Evolutionary conservation across 768 basidiomycete genomes (phyloP).

Genomic region (Strobilomyces echinocephalus): DNA sequence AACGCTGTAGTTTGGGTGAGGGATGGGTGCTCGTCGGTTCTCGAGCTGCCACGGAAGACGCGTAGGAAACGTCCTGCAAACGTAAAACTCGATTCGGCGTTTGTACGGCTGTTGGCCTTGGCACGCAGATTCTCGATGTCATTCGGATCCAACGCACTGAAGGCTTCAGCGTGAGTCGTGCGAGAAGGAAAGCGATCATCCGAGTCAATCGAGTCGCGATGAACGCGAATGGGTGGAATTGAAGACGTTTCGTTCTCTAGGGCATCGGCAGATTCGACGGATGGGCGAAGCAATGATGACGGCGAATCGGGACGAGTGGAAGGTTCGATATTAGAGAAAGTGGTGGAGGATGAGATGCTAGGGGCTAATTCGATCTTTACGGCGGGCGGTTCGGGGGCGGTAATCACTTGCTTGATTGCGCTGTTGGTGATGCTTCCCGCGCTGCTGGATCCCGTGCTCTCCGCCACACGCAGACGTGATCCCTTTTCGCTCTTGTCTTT

Average conservation of each 20-base stretch:
- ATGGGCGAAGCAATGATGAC: conserved; percentile 8
- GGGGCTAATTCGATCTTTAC: conserved; percentile 17
- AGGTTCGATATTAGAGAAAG: conserved; percentile 1
- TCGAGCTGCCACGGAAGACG: conserved; percentile 18
- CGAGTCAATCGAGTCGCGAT: conserved; percentile 22
- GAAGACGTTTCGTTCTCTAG: conserved; percentile 11
- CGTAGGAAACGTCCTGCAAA: conserved; percentile 21
- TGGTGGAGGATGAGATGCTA: conserved; percentile 16
- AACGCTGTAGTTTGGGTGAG: conserved; percentile 31
- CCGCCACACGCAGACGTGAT: conserved; percentile 22
- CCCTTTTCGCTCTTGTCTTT: conserved; percentile 30
- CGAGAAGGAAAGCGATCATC: conserved; percentile 35
- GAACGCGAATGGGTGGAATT: conserved; percentile 5
- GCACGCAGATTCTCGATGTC: conserved; percentile 43
- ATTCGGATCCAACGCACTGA: conserved; percentile 52
- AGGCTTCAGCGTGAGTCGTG: conserved; percentile 61
- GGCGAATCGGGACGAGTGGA: conserved; percentile 22
- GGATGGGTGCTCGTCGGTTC: conserved; percentile 21
- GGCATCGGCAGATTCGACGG: conserved; percentile 2
- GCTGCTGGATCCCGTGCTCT: conserved; percentile 32
- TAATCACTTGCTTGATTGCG: conserved; percentile 4
- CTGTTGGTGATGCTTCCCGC: conserved; percentile 22
- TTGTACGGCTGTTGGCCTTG: conserved; percentile 27
- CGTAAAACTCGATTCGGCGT: conserved; percentile 16
- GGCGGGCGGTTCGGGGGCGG: conserved; percentile 6